Conservation (phyloP, 208 protist genomes). For the Blastocrithidia nonstop region DNA sequence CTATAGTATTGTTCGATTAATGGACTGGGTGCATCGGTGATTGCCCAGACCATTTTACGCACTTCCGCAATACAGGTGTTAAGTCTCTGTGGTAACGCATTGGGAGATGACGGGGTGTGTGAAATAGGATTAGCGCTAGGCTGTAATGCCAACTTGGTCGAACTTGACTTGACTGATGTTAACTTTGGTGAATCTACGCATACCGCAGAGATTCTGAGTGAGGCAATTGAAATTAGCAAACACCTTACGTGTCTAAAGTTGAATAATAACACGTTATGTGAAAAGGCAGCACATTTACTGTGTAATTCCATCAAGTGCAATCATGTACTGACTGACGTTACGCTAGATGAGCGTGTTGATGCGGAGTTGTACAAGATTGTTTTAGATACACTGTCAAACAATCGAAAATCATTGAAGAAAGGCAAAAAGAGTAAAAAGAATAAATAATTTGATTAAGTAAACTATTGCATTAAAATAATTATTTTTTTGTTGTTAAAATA, state of each 20-base stretch:
- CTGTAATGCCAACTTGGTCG: constrained; percentile 31
- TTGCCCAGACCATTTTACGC: constrained; percentile 47
- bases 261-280: constrained; percentile 52
- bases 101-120: constrained; percentile 50
- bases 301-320: constrained; percentile 39
- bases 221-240: constrained; percentile 42
- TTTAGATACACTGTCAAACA: constrained; percentile 23
- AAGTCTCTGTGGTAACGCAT: constrained; percentile 46
- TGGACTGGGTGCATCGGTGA: constrained; percentile 14
- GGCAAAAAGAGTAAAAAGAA: constrained; percentile 22
- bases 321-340: constrained; percentile 19
- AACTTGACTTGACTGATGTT: constrained; percentile 70
- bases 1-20: constrained; percentile 67
- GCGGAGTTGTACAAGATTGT: constrained; percentile 42
- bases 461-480: too few species aligned
- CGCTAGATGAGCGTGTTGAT: constrained; percentile 49
- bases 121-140: constrained; percentile 34
- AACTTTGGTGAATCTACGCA: constrained; percentile 32
- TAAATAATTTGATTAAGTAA: constrained; percentile 1
- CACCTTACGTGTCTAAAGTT: constrained; percentile 47
- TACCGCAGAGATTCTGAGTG: constrained; percentile 57
- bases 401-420: constrained; percentile 25
- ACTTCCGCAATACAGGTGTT: constrained; percentile 51
- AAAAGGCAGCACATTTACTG: constrained; percentile 24
- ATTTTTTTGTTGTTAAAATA: too few species aligned